Base-by-base conservation (phyloP, 2,329 filamentous ascomycete species). In the Gnomoniopsis sp. region DNA sequence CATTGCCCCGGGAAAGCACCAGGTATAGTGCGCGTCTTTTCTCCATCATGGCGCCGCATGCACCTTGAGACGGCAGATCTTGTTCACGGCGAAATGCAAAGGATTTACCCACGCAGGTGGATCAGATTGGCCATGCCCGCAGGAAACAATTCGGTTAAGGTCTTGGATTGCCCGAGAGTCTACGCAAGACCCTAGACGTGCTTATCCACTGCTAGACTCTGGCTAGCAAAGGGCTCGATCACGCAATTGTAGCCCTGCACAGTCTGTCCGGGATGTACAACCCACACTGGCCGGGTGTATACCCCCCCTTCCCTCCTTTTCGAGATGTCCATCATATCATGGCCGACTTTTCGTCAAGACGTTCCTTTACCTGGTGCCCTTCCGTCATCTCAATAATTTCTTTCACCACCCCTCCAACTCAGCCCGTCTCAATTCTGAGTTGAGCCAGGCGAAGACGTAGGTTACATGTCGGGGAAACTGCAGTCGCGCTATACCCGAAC, bases 271-370 rank as follows among this genome's bases (percentile, higher is more conserved):
- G 55, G 43, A 53, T 41, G 49, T 48, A 30, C 41, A n/a, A n/a
- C 22, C 33, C 50, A 53, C 49, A 33, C 44, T 23, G 49, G 21
- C 49, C 26, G 19, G 14, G 22, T 33, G 48, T 50, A 53, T 26
- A 53, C 46, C 46, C 46, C 46, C 46, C 51, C 62, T 44, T 55
- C 50, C 51, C 47, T 61, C 43, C 46, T 58, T 65, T 59, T 60
- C 50, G 60, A 44, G 43, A 56, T 59, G 58, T 57, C 38, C 49
- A 56, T 43, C 54, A 54, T 55, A 57, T 54, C 47, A 50, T 49
- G 34, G 54, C 54, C 34, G n/a, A 59, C 46, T 61, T 60, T 12
- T 41, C n/a, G 6, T 41, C 53, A 46, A 54, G 51, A 52, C 47
- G 44, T 49, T 56, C 36, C 26, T 55, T 61, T 49, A 52, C 53